A percentile compares a stretch with the other conserved stretches of the same genome.
phyloP scores from a whole-genome alignment of 495 filamentous ascomycete genomes.

The Aspergillus indologenus region DNA sequence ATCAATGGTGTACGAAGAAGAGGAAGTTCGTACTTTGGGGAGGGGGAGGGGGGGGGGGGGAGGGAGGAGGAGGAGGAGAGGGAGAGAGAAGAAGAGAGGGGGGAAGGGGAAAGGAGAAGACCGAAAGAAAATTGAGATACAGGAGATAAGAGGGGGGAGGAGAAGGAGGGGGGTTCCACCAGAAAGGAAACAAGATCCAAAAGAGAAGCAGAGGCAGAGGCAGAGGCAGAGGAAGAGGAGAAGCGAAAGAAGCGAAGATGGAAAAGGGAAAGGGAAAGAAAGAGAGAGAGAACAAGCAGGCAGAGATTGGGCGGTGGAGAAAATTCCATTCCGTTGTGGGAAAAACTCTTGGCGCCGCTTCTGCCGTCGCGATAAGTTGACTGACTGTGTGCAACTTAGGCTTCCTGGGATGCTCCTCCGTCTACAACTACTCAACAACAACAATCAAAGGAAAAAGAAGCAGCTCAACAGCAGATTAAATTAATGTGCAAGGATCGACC shows the following conservation, averaged over 20 bases:
- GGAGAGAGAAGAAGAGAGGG: neutral
- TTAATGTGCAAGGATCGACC: neutral
- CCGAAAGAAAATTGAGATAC: neutral
- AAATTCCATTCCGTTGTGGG: constrained; percentile 51
- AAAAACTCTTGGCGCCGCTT: constrained; percentile 42
- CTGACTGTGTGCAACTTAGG: neutral
- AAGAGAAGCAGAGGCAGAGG: constrained; percentile 18
- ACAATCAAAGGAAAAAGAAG: neutral
- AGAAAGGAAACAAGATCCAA: neutral
- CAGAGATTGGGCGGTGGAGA: constrained; percentile 42
- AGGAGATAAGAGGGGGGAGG: constrained; percentile 17
- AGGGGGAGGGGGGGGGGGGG: neutral
- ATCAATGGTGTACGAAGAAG: constrained; percentile 1
- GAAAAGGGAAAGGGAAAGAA: constrained; percentile 11
- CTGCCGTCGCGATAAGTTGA: neutral
- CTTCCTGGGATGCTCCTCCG: no score
- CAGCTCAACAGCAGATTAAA: neutral
- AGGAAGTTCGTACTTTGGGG: constrained; percentile 9
- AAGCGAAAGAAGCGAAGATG: constrained; percentile 8
- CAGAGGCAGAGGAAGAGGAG: no score
- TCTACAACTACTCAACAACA: no score
- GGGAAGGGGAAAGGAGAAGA: neutral
- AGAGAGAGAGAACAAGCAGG: constrained; percentile 17
- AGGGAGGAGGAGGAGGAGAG: constrained; percentile 10
- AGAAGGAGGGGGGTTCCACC: neutral